phyloP scores from a whole-genome alignment of 1,139 yeast genomes.

The Blastobotrys serpentis region DNA sequence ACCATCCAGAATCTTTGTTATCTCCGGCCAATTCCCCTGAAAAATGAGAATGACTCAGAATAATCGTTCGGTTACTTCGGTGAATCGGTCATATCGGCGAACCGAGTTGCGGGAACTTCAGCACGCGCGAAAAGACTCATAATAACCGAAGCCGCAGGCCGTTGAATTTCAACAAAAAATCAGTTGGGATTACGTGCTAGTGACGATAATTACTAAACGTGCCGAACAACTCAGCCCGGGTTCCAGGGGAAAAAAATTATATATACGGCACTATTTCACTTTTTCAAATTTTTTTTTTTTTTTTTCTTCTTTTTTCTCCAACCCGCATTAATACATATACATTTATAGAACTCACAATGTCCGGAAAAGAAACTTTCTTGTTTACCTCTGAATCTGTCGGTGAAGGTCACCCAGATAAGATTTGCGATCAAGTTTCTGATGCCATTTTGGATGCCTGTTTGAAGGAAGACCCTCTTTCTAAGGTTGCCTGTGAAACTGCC shows the following conservation, averaged over 20 bases:
- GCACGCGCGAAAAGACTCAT: constrained; percentile 5
- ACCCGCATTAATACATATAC: too few relatives aligned
- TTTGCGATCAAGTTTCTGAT: constrained; percentile 98
- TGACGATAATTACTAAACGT: constrained; percentile 2
- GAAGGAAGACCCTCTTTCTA: constrained; percentile 92
- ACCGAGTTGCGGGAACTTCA: too few relatives aligned
- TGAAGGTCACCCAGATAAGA: constrained; percentile 99
- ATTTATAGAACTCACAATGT: constrained; percentile 25
- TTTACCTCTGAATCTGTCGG: constrained; percentile 95
- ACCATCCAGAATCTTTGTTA: too few relatives aligned
- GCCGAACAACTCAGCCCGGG: constrained; percentile 8
- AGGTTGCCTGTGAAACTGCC: constrained; percentile 99
- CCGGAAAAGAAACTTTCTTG: constrained; percentile 53
- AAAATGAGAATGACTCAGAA: too few relatives aligned
- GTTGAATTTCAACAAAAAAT: constrained; percentile 2
- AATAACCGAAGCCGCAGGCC: constrained; percentile 3
- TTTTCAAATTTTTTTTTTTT: constrained; percentile 8
- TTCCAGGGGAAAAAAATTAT: constrained; percentile 4
- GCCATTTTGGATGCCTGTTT: constrained; percentile 98
- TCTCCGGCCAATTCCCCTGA: too few relatives aligned
- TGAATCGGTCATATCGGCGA: too few relatives aligned
- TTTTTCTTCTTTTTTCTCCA: not conserved
- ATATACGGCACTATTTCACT: constrained; percentile 10
- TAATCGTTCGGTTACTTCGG: too few relatives aligned
- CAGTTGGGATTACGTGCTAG: constrained; percentile 10